Conservation (phyloP, 306 rosid genomes). For the Arachis stenosperma region DNA sequence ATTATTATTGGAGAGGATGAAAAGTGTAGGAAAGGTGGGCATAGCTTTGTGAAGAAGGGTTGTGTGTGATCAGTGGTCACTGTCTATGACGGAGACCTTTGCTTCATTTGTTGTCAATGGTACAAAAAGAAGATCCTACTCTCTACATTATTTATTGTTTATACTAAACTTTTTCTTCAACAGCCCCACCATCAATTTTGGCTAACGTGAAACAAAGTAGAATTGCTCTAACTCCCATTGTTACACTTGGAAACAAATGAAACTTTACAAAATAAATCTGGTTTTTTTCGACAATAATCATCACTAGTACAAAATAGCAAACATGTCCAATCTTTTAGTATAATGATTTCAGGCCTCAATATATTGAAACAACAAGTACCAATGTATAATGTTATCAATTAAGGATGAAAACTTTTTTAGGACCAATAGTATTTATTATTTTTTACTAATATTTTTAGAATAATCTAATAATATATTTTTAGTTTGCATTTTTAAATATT, state of each 20-base stretch:
- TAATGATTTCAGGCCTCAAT: no score
- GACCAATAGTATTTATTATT: no score
- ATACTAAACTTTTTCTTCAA: background rate
- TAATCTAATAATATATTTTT: no score
- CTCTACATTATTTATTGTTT: background rate
- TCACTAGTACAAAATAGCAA: no score
- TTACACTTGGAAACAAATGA: background rate
- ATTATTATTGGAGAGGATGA: background rate
- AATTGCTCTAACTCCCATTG: background rate
- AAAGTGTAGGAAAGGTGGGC: background rate
- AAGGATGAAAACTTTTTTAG: no score
- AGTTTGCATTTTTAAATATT: no score
- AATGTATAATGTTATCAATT: no score
- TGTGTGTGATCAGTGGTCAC: background rate
- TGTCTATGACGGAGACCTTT: constrained; percentile 9
- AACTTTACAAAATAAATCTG: background rate
- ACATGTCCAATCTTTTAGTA: no score
- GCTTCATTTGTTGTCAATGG: constrained; percentile 19
- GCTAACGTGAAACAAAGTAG: constrained; percentile 12
- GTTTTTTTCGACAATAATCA: background rate
- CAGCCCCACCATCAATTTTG: constrained; percentile 4
- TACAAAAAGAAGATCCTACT: background rate
- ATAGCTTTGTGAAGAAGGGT: constrained; percentile 44
- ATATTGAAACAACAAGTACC: no score
- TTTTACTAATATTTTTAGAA: no score